A percentile compares a stretch with the other conserved stretches of the same genome.
These are phyloP conservation scores for Xylariaceae sp. DNA, from an alignment of 2,329 filamentous ascomycete species.

Conservation along the genomic window DNA sequence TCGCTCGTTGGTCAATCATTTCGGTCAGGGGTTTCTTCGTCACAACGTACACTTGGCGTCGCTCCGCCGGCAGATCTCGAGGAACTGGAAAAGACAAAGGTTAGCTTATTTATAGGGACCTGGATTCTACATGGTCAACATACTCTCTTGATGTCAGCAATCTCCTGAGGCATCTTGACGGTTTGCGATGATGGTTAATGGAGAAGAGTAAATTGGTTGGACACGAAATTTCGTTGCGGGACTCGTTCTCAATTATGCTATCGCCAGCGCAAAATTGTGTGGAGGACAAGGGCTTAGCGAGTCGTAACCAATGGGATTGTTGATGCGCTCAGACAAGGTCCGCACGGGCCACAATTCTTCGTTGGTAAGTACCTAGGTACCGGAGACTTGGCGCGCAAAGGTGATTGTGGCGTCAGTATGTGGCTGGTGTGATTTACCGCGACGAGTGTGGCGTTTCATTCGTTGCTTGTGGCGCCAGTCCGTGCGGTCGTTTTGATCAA, in stretches of 20 bases:
- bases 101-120: conserved; percentile 13
- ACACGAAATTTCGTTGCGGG: conserved; percentile 17
- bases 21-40: conserved; percentile 7
- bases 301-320: conserved; percentile 1
- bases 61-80: conserved; percentile 99
- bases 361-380: too few relatives aligned
- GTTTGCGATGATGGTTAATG: conserved; percentile 35
- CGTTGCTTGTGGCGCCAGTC: neutral
- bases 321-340: too few relatives aligned
- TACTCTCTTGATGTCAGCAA: conserved; percentile 93
- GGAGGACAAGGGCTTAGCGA: conserved; percentile 23
- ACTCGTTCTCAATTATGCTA: conserved; percentile 22
- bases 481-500: too few relatives aligned
- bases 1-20: neutral
- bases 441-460: conserved; percentile 19
- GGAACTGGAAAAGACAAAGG: conserved; percentile 63
- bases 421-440: conserved; percentile 19
- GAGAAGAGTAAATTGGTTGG: conserved; percentile 13
- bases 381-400: too few relatives aligned
- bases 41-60: conserved; percentile 91
- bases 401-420: neutral
- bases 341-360: too few relatives aligned
- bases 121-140: conserved; percentile 3
- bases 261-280: conserved; percentile 30
- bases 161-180: conserved; percentile 94